phyloP scores from a whole-genome alignment of 768 basidiomycete species.

The Boletus reticulatus region DNA sequence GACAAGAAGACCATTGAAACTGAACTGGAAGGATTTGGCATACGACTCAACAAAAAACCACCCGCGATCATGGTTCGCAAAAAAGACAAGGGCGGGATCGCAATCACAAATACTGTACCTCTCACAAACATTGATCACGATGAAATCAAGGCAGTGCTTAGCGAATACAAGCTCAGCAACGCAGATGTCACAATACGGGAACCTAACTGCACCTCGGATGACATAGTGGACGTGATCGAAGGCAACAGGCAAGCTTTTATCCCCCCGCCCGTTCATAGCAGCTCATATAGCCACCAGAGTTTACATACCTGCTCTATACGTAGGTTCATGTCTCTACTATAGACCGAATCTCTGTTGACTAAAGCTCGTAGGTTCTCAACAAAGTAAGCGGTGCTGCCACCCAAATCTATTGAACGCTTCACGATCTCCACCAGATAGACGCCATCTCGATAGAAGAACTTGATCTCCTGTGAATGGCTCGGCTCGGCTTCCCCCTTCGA shows the following conservation, averaged over 20 bases:
- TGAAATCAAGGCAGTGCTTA: slow-evolving; percentile 92
- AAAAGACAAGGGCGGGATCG: slow-evolving; percentile 89
- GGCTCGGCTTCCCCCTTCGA: slow-evolving; percentile 4
- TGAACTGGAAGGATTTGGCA: slow-evolving; percentile 98
- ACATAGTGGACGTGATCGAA: slow-evolving; percentile 96
- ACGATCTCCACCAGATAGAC: slow-evolving; percentile 64
- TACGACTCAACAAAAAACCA: slow-evolving; percentile 92
- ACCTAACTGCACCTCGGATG: slow-evolving; percentile 89
- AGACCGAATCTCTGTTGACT: not conserved
- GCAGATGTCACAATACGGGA: slow-evolving; percentile 92
- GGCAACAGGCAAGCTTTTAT: slow-evolving; percentile 66
- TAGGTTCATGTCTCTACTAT: slow-evolving; percentile 35
- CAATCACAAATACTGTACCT: slow-evolving; percentile 95
- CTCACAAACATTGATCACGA: slow-evolving; percentile 94
- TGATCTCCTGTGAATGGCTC: slow-evolving; percentile 65
- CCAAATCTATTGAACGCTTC: not conserved
- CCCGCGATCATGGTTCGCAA: slow-evolving; percentile 81
- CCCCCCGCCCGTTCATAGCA: not conserved
- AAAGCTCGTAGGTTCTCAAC: slow-evolving; percentile 61
- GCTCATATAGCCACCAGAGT: slow-evolving; percentile 49
- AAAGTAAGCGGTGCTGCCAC: slow-evolving; percentile 50
- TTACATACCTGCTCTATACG: slow-evolving; percentile 91
- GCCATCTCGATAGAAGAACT: slow-evolving; percentile 98
- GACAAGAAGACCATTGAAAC: slow-evolving; percentile 90
- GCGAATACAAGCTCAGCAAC: slow-evolving; percentile 90